phyloP scores from a whole-genome alignment of 2,329 filamentous ascomycete species.

The Exutisphaerella laricina region DNA sequence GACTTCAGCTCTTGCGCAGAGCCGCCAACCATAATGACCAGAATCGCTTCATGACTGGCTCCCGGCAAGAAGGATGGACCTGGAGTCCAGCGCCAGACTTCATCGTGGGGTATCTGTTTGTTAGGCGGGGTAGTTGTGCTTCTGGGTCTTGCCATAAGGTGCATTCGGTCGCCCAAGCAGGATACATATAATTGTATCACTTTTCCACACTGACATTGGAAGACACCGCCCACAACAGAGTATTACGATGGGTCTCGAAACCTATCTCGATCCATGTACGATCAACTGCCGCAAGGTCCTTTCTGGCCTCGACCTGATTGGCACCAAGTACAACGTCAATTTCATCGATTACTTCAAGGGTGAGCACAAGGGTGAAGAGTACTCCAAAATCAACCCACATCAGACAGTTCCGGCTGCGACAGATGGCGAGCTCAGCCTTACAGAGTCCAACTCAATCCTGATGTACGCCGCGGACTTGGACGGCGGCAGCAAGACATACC shows the following conservation, averaged over 20 bases:
- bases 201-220: not conserved
- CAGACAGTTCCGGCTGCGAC: constrained; percentile 38
- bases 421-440: constrained; percentile 37
- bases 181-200: constrained; percentile 9
- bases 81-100: not conserved
- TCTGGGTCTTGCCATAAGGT: constrained; percentile 3
- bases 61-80: constrained; percentile 5
- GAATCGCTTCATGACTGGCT: constrained; percentile 1
- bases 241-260: constrained; percentile 29
- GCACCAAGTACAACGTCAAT: constrained; percentile 34
- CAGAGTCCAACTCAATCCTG: constrained; percentile 41
- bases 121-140: constrained; percentile 3
- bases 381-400: constrained; percentile 36
- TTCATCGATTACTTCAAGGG: constrained; percentile 38
- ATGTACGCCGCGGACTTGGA: constrained; percentile 37
- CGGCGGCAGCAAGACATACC: constrained; percentile 32
- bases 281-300: constrained; percentile 41
- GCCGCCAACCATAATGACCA: not conserved
- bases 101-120: constrained; percentile 1
- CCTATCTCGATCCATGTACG: constrained; percentile 39
- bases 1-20: not conserved
- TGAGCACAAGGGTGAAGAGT: constrained; percentile 35
- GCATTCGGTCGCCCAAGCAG: not conserved
- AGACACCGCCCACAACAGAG: constrained; percentile 6
- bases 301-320: constrained; percentile 36